phyloP scores from a whole-genome alignment of 805 yeast species.

The Candida parachauliodes region DNA sequence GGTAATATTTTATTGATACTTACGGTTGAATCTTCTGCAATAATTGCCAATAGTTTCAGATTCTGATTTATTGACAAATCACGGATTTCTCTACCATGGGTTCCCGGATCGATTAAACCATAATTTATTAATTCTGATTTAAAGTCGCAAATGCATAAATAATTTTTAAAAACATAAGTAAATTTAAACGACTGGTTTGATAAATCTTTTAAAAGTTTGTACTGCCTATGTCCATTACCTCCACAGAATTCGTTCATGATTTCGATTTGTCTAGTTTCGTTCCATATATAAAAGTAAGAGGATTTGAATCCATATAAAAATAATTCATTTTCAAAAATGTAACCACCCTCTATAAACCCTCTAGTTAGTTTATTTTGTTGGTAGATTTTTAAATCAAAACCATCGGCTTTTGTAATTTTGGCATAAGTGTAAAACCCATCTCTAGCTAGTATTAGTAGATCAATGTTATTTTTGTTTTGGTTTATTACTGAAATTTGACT shows the following conservation, averaged over 20 bases:
- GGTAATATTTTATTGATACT: constrained; percentile 44
- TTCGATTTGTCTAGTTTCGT: constrained; percentile 74
- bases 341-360: constrained; percentile 81
- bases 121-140: constrained; percentile 14
- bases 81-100: constrained; percentile 91
- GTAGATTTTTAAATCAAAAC: constrained; percentile 21
- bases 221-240: constrained; percentile 79
- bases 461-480: constrained; percentile 13
- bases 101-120: constrained; percentile 49
- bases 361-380: constrained; percentile 63
- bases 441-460: constrained; percentile 50
- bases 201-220: constrained; percentile 44
- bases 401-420: constrained; percentile 13
- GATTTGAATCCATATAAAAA: constrained; percentile 81
- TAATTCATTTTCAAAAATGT: constrained; percentile 37
- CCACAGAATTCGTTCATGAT: constrained; percentile 74
- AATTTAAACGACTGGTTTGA: constrained; percentile 36
- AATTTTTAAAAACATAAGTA: constrained; percentile 52
- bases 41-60: constrained; percentile 52
- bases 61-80: constrained; percentile 51
- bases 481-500: constrained; percentile 47
- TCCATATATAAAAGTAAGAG: constrained; percentile 73
- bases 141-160: constrained; percentile 21
- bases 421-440: constrained; percentile 60
- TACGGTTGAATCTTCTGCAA: constrained; percentile 85